Base-by-base conservation (phyloP, 768 basidiomycete genomes). In the Cystofilobasidium macerans region DNA sequence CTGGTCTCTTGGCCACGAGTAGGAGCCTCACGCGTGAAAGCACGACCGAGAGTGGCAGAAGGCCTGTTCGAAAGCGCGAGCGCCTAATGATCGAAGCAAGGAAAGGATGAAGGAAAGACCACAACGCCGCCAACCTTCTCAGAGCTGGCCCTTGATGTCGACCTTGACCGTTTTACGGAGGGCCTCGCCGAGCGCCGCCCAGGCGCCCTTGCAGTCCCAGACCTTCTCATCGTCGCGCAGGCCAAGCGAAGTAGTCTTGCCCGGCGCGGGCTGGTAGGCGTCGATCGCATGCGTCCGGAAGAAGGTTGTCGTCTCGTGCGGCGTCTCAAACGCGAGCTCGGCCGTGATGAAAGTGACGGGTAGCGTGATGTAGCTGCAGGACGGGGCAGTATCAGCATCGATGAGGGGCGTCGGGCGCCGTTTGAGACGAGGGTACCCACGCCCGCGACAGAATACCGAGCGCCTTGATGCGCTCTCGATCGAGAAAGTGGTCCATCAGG, bases 401-500 rank as follows among this genome's bases (percentile, higher is more conserved):
- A 30, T 33, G 11, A 16, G 58, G 61, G 45, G 58, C 9, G 8
- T 20, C 16, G 11, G 22, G 22, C 22, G 33, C 13, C 33, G 57
- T 33, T 57, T 30, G 20, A 28, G 30, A 57, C 30, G 8, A 28
- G 20, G 61, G 1, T 40, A 82, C 93, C 73, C 71, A 98, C 95
- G 89, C 87, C 82, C 88, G 95, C 35, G 88, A 83, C 78, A 99
- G 93, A 70, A 87, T 84, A 73, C 90, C 83, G 68, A 99, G 75
- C 1, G 91, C 92, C 67, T 84, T 83, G 64, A 87, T 82, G 67
- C 95, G 80, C 78, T 98, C 95, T 72, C 95, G 82, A 72, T 85
- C 84, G 72, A 97, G 87, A 76, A 98, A 97, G 76, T 97, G 92
- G 77, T 98, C 95, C 89, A 99, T 95, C 73, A 99, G 91, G 76